Conservation (phyloP, 768 basidiomycete species). For the Phanerodontia chrysosporium region DNA sequence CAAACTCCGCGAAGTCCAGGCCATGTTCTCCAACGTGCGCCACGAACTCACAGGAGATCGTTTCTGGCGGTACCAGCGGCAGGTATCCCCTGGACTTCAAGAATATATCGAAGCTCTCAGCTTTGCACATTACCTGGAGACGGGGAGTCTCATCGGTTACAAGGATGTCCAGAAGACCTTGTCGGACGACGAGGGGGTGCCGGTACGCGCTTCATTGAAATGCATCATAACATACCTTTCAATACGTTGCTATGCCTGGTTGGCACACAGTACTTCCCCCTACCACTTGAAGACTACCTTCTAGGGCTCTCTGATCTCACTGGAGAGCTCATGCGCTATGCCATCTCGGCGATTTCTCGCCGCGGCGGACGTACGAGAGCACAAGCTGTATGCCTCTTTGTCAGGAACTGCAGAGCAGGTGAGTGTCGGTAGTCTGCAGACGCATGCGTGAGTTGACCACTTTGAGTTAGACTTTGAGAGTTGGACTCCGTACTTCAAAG, state of each 20-base stretch:
- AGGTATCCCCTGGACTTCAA: constrained; percentile 79
- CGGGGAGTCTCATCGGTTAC: constrained; percentile 63
- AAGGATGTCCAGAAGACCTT: constrained; percentile 63
- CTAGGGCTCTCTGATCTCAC: constrained; percentile 92
- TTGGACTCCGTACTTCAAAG: constrained; percentile 63
- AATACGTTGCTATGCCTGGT: not conserved
- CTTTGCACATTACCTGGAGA: constrained; percentile 81
- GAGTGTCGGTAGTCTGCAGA: constrained; percentile 15
- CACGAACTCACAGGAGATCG: constrained; percentile 60
- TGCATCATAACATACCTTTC: not conserved
- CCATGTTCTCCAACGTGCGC: constrained; percentile 57
- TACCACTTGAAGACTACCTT: constrained; percentile 81
- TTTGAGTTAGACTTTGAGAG: constrained; percentile 72
- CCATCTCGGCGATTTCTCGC: constrained; percentile 75
- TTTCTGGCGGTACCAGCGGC: constrained; percentile 76
- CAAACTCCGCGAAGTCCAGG: constrained; percentile 65
- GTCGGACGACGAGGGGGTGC: constrained; percentile 53
- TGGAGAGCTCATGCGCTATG: constrained; percentile 95
- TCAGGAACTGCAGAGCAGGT: constrained; percentile 72
- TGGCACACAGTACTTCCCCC: constrained; percentile 59
- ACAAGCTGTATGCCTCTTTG: constrained; percentile 61
- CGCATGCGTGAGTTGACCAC: not conserved
- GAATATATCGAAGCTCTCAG: constrained; percentile 95
- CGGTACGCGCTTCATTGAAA: constrained; percentile 43
- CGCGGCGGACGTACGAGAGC: constrained; percentile 64